These are phyloP conservation scores for Cornus suecica DNA, from an alignment of 148 eudicot species.

Conservation along the genomic window DNA sequence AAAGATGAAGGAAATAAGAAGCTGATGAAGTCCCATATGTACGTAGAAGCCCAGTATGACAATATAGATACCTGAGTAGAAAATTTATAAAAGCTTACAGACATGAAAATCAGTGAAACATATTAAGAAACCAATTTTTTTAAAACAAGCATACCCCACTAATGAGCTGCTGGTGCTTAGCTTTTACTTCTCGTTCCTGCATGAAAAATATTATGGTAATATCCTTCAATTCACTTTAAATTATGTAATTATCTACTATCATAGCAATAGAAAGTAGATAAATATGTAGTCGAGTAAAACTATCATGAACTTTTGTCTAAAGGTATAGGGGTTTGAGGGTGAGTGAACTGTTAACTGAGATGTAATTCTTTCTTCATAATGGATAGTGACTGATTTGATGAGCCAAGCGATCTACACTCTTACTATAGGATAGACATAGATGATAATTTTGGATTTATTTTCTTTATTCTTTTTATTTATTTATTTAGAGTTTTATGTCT, in stretches of 20 bases:
- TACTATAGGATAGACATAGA: too few relatives aligned
- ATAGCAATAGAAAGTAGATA: not conserved
- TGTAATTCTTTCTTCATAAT: too few relatives aligned
- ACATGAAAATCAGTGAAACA: not conserved
- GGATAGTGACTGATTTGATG: too few relatives aligned
- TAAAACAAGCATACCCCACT: conserved; percentile 72
- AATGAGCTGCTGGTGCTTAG: conserved; percentile 94
- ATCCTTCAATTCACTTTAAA: not conserved
- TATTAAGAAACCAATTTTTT: not conserved
- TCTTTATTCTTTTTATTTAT: too few relatives aligned
- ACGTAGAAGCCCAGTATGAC: conserved; percentile 90
- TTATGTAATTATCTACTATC: not conserved
- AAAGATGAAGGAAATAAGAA: conserved; percentile 82
- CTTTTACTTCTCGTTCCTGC: conserved; percentile 96
- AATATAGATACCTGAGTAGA: conserved; percentile 71
- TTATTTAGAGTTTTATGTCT: too few relatives aligned
- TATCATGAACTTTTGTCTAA: not conserved
- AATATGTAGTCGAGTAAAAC: not conserved
- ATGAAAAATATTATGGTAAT: conserved; percentile 16
- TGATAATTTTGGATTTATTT: too few relatives aligned
- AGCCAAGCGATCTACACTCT: too few relatives aligned
- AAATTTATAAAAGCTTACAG: not conserved
- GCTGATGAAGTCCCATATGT: conserved; percentile 93
- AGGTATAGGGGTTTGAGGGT: too few relatives aligned
- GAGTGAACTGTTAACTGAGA: too few relatives aligned